phyloP scores from a whole-genome alignment of 1,139 yeast species.

The Nakaseomyces uthaithaninus region DNA sequence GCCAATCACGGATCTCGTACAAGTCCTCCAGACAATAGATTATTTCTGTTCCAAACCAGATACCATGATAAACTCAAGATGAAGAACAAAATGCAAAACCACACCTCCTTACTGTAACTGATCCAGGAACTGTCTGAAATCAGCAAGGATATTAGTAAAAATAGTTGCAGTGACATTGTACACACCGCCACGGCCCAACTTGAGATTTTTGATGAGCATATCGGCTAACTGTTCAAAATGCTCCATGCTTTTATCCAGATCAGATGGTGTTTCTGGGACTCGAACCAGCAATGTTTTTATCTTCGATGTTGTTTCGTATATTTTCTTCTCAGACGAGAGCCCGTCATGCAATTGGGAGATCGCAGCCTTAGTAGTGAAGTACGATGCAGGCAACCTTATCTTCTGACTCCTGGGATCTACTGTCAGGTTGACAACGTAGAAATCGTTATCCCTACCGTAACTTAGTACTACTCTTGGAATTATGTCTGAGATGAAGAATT shows the following conservation, averaged over 20 bases:
- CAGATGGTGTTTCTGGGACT: constrained; percentile 9
- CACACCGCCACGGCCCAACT: constrained; percentile 10
- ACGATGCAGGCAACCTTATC: constrained; percentile 13
- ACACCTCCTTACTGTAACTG: not conserved
- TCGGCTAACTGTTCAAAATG: constrained; percentile 4
- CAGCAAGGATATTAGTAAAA: constrained; percentile 1
- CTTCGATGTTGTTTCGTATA: constrained; percentile 8
- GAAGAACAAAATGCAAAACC: no score
- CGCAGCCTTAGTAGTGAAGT: constrained; percentile 21
- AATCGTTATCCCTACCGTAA: constrained; percentile 7
- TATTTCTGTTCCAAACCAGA: constrained; percentile 15
- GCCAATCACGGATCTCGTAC: constrained; percentile 23
- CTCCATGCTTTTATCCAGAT: constrained; percentile 10
- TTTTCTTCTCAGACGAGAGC: constrained; percentile 18
- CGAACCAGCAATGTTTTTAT: constrained; percentile 9
- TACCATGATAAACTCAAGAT: not conserved
- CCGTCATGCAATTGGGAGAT: constrained; percentile 25
- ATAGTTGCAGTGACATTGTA: constrained; percentile 1
- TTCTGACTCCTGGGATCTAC: constrained; percentile 11
- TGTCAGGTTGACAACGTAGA: constrained; percentile 16
- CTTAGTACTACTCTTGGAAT: constrained; percentile 11
- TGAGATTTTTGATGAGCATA: constrained; percentile 6
- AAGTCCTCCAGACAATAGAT: constrained; percentile 20
- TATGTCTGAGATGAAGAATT: constrained; percentile 16
- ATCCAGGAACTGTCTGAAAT: constrained; percentile 4